phyloP scores from a whole-genome alignment of 2,329 filamentous ascomycete genomes.

The Cercospora sesami region DNA sequence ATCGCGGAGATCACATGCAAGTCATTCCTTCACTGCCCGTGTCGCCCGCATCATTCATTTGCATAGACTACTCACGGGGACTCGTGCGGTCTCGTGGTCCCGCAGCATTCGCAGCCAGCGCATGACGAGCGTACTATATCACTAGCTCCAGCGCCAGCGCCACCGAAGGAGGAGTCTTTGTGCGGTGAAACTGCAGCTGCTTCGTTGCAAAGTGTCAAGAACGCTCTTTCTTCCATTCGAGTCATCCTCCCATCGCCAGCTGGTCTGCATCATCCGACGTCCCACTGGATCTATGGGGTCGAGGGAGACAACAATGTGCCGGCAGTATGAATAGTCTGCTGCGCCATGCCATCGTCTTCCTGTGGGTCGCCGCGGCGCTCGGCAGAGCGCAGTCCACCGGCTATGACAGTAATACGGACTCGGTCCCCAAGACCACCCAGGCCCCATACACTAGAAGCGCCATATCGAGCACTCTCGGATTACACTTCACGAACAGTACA shows the following conservation, averaged over 20 bases:
- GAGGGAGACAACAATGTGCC: conserved; percentile 23
- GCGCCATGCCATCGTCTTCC: conserved; percentile 27
- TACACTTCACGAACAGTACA: conserved; percentile 16
- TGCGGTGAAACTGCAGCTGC: conserved; percentile 2
- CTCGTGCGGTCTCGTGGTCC: not conserved
- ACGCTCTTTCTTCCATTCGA: not conserved
- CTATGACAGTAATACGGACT: conserved; percentile 18
- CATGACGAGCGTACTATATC: not conserved
- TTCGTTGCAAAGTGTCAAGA: conserved; percentile 14
- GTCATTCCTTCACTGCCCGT: not conserved
- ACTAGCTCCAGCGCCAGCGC: conserved; percentile 3
- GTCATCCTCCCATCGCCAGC: not conserved
- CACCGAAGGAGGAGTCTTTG: not conserved
- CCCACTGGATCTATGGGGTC: conserved; percentile 9
- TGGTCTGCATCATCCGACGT: not conserved
- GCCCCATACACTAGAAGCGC: conserved; percentile 7
- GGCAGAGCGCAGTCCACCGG: conserved; percentile 18
- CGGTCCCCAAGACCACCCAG: conserved; percentile 14
- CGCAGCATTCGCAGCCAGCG: not conserved
- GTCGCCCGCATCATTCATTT: not conserved
- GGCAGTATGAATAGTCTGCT: conserved; percentile 32
- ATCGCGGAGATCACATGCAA: not conserved
- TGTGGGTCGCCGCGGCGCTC: conserved; percentile 23
- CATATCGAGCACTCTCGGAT: conserved; percentile 5
- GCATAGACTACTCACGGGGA: not conserved